Evolutionary conservation across 192 early-diverging fungal species (phyloP), one percentile per base, ranked within the genome.

Genomic region (Gryganskiella cystojenkinii): DNA sequence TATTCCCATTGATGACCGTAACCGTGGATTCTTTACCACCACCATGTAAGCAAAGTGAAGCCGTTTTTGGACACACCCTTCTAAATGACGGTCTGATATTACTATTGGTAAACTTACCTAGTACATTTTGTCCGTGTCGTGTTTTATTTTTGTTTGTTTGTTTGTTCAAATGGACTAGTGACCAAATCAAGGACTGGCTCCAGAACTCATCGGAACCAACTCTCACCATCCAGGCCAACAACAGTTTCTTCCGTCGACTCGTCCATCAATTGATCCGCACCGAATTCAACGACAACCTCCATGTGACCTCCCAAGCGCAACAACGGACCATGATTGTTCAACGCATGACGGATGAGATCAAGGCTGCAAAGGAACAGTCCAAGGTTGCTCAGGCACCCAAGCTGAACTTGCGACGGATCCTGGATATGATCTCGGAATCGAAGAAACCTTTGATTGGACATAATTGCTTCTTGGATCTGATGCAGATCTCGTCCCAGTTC

Each of bases 381-480:
- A 78, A 69, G 42, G 33, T 78, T 19, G 33, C 67, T 2, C 56
- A 57, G 14, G 61, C 74, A 30, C 74, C 74, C 2, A 60, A 15
- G 14, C 74, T 86, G 27, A 88, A 87, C 67, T 94, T 98, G 64
- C 86, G 93, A 22, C 84, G 65, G 10, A 84, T 98, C 8, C 90
- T 98, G 47, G 95, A 98, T n/a, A 51, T 87, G 37, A 86, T 96
- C 25, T 80, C 86, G 24, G 78, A 85, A 27, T 78, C 91, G 1
- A 85, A 88, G 42, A 92, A 92, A 55, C 95, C 95, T 2, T 71
- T 98, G 2, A 81, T 96, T 30, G 94, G 93, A 25, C 97, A 99
- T 76, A 99, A 99, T 80, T 90, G 93, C 80, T 84, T 92, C 27
- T 86, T 95, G 34, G 96, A 99, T 80, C 52, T 97, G n/a, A 89